Evolutionary conservation across 2,329 filamentous ascomycete species (phyloP), one percentile per base, ranked within the genome.

Genomic region (Pseudopyrenochaeta lycopersici): DNA sequence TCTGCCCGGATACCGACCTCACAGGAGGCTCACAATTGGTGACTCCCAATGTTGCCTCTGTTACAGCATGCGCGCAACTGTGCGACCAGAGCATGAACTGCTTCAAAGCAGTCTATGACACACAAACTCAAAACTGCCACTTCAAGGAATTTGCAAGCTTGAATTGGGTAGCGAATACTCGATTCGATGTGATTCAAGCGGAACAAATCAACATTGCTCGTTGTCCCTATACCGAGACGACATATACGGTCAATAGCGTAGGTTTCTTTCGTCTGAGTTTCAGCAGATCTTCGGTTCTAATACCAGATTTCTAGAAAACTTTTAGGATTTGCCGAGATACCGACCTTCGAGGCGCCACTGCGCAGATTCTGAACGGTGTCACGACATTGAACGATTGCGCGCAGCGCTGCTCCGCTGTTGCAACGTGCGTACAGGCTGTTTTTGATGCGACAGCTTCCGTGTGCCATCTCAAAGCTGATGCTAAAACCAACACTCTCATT

Each of bases 21-120:
- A 46, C 52, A 44, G 65, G 65, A 11, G 41, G 38, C 11, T 61
- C 65, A 7, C 39, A 36, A 17, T 40, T 32, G 17, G 20, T 68
- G 15, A 66, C 38, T 2, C 52, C 30, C 1, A 61, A 54, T 39
- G 47, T 68, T 29, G 49, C 56, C 14, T 67, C 65, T 10, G 56
- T 52, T 14, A 54, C 56, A 43, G 62, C 60, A 27, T 68, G 65
- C 46, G 63, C 63, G 29, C 54, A 63, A 29, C 49, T 60, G 2
- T 68, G 65, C 36, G 63, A 67, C 21, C 31, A 49, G 32, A 52
- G 43, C 6, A 54, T 63, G 48, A 51, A 62, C 36, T 70, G 67
- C 52, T 66, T 67, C 53, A 70, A 66, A 36, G 67, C 65, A 23
- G 67, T 70, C 3, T 70, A 64, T 17, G 62, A 68, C 39, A 66